Evolutionary conservation across 441 rosid species (phyloP).

Genomic region (Euphorbia celastroides): DNA sequence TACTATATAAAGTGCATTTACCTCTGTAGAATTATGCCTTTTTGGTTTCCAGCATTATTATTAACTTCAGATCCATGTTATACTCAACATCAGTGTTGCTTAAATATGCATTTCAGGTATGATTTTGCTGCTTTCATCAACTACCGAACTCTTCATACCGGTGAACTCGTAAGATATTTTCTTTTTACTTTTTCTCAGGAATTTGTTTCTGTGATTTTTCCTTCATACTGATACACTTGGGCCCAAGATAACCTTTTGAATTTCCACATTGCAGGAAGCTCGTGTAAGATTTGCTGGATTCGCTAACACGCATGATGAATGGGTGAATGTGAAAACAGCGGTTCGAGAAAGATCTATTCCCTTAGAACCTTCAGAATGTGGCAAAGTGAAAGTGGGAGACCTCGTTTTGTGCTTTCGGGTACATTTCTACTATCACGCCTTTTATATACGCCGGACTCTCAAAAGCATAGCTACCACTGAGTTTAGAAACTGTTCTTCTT

Average conservation of each 20-base stretch:
- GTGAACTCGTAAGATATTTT: slow-evolving; percentile 52
- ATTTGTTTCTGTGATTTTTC: background rate
- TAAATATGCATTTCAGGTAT: slow-evolving; percentile 42
- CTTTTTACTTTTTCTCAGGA: background rate
- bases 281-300: slow-evolving; percentile 62
- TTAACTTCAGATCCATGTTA: background rate
- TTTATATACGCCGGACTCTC: background rate
- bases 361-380: slow-evolving; percentile 47
- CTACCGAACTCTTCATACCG: slow-evolving; percentile 42
- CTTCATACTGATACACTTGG: too few species aligned
- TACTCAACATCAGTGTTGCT: background rate
- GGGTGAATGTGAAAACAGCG: slow-evolving; percentile 47
- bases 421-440: slow-evolving; percentile 4
- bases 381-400: slow-evolving; percentile 49
- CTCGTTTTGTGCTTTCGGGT: slow-evolving; percentile 63
- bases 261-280: slow-evolving; percentile 43
- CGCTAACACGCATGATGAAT: slow-evolving; percentile 58
- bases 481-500: background rate
- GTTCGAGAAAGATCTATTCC: slow-evolving; percentile 60
- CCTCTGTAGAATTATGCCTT: background rate
- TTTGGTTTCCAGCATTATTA: background rate
- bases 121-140: slow-evolving; percentile 48
- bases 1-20: background rate
- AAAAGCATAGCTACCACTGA: background rate
- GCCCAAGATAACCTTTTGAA: slow-evolving; percentile 18